A percentile compares a stretch with the other conserved stretches of the same genome.
Conservation (phyloP, 352 stramenopile genomes). For the Globisporangium perplexum region DNA sequence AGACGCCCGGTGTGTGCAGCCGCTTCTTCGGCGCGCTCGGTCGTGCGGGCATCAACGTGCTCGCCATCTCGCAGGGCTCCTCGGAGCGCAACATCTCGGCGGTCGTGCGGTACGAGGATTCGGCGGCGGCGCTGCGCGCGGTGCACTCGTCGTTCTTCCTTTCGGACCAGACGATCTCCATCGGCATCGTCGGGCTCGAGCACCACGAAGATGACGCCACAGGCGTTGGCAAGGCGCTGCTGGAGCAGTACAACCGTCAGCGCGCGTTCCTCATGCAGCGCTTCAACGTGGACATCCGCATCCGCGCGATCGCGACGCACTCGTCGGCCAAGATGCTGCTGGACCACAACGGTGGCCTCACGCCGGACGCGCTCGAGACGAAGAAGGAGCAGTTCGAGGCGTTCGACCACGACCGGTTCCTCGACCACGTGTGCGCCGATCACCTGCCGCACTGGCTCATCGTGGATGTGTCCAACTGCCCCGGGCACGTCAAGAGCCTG, state of each 20-base stretch:
- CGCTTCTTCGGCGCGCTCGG: slow-evolving; percentile 94
- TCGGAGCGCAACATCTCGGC: slow-evolving; percentile 94
- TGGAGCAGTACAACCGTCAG: slow-evolving; percentile 87
- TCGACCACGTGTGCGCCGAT: slow-evolving; percentile 76
- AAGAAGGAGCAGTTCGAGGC: slow-evolving; percentile 16
- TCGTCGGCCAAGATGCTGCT: slow-evolving; percentile 56
- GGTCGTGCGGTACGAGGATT: slow-evolving; percentile 88
- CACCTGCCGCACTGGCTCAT: slow-evolving; percentile 92
- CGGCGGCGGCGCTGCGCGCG: slow-evolving; percentile 87
- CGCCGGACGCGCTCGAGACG: slow-evolving; percentile 26
- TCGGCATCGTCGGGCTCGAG: slow-evolving; percentile 88
- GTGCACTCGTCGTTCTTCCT: slow-evolving; percentile 95
- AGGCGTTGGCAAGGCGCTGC: slow-evolving; percentile 76
- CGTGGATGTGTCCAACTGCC: slow-evolving; percentile 92
- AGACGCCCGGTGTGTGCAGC: slow-evolving; percentile 88
- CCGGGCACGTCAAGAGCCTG: slow-evolving; percentile 64
- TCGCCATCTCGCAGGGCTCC: slow-evolving; percentile 93
- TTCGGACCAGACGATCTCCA: slow-evolving; percentile 89
- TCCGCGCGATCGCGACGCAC: slow-evolving; percentile 71
- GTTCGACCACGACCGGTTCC: slow-evolving; percentile 67
- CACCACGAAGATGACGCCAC: slow-evolving; percentile 34
- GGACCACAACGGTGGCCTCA: slow-evolving; percentile 55
- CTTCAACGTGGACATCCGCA: slow-evolving; percentile 84
- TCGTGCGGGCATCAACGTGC: slow-evolving; percentile 92
- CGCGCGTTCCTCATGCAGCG: slow-evolving; percentile 68